Conservation (phyloP, 371 early-diverging fungal genomes). For the Mortierella sp. region DNA sequence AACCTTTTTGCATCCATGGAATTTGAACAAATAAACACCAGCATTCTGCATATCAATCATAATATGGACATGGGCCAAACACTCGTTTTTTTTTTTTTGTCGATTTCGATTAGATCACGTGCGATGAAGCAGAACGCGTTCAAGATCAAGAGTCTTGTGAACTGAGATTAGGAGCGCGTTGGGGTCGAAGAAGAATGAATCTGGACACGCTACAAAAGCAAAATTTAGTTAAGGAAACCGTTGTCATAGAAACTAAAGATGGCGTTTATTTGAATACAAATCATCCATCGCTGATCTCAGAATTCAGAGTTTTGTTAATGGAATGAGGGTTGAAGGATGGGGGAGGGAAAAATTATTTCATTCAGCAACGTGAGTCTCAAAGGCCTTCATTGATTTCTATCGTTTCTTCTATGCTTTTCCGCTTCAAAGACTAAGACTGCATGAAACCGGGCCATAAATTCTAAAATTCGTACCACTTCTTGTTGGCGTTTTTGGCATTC, state of each 20-base stretch:
- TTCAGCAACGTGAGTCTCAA: no score
- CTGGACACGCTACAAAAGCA: neutral
- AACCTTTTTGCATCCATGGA: neutral
- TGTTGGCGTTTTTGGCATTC: conserved; percentile 68
- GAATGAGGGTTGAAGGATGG: no score
- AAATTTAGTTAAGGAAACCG: neutral
- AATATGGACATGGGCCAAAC: neutral
- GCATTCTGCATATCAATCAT: neutral
- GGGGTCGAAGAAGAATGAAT: neutral
- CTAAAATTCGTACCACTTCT: conserved; percentile 71
- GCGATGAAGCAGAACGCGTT: neutral
- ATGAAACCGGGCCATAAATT: neutral
- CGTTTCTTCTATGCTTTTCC: neutral
- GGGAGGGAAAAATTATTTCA: no score
- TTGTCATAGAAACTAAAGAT: neutral
- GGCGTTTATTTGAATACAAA: neutral
- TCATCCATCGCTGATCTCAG: neutral
- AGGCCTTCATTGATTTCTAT: neutral
- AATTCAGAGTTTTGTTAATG: neutral
- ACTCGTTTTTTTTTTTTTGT: no score
- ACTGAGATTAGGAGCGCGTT: neutral
- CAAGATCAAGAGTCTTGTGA: no score
- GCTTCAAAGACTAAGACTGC: neutral
- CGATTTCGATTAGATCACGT: neutral
- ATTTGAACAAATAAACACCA: neutral